Base-by-base conservation (phyloP, 371 early-diverging fungal species). In the Entomophthora muscae region DNA sequence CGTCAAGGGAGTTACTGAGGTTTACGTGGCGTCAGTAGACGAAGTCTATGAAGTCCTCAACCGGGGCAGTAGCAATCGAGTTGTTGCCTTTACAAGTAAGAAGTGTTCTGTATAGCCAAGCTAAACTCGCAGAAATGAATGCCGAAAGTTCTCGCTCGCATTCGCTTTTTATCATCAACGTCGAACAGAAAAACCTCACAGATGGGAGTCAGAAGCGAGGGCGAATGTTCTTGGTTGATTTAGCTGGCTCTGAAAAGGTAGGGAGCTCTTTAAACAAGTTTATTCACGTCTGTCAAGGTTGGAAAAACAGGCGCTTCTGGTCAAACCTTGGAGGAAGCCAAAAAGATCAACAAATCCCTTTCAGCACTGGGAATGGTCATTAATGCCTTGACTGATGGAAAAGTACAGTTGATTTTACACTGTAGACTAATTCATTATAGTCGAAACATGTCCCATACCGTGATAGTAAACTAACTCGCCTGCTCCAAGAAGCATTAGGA, bases 201-300 rank as follows among this genome's bases (percentile, higher is more conserved):
- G 89, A 86, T 60, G 63, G 95, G 26, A 88, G 85, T 68, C 83
- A 81, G 61, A 91, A 89, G 72, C 83, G 85, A 63, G 91, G 94
- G 57, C 90, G 90, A 66, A 80, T 99, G 52, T 92, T 86, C 67
- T 78, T 99, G 63, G 97, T 98, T 59, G 99, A 99, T 86, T 76
- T 99, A 70, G 99, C 99, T 33, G 99, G 99, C 71, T 98, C 98
- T 28, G 99, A 99, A 81, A 95, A 95, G 78, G 81, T 77, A 32
- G 22, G 31, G 54, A 21, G 30, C 53, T 32, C 33, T 22, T 23
- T 52, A 31, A 22, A 58, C 71, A 10, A 27, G 13, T 52, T 51
- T 27, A 29, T 10, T 59, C 12, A n/a, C 24, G 17, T 13, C 10
- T 33, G 21, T 53, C 29, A 27, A 62, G 76, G 84, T 95, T 22